Conservation (phyloP, 2,329 filamentous ascomycete genomes). For the Beauveria rudraprayagi region DNA sequence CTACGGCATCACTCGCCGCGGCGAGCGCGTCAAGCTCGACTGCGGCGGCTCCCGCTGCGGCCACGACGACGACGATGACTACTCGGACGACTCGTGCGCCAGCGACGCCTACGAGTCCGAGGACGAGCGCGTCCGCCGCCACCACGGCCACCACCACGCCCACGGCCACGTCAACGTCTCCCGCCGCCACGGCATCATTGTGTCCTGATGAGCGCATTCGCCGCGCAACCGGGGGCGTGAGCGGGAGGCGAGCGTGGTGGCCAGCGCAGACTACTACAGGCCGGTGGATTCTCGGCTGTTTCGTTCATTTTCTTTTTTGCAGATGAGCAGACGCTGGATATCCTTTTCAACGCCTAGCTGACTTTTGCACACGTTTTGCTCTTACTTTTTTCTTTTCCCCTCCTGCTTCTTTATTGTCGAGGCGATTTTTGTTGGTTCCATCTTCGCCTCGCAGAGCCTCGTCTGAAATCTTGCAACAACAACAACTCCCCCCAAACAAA, state of each 20-base stretch:
- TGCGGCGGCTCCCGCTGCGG: constrained; percentile 85
- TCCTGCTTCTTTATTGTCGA: constrained; percentile 22
- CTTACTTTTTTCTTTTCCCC: constrained; percentile 10
- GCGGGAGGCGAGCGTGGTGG: neutral
- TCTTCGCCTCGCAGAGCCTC: constrained; percentile 17
- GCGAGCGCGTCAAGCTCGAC: constrained; percentile 91
- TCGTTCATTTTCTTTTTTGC: neutral
- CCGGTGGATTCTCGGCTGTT: neutral
- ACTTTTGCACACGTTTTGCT: constrained; percentile 6
- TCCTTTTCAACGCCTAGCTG: constrained; percentile 20
- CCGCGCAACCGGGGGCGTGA: neutral
- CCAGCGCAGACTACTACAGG: constrained; percentile 18
- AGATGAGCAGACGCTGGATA: constrained; percentile 16
- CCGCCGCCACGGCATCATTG: constrained; percentile 57
- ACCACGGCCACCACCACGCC: constrained; percentile 13
- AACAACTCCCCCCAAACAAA: constrained; percentile 2
- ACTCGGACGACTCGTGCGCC: constrained; percentile 65
- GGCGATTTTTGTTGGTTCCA: constrained; percentile 5
- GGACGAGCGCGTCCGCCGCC: constrained; percentile 30
- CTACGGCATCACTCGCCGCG: constrained; percentile 90
- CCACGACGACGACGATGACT: constrained; percentile 56
- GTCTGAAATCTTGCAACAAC: constrained; percentile 16
- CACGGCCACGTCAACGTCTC: constrained; percentile 25
- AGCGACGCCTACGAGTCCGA: constrained; percentile 51
- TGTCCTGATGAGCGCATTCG: constrained; percentile 28